Evolutionary conservation across 1,284 basidiomycete genomes (phyloP).

Genomic region (Schizophyllum commune): DNA sequence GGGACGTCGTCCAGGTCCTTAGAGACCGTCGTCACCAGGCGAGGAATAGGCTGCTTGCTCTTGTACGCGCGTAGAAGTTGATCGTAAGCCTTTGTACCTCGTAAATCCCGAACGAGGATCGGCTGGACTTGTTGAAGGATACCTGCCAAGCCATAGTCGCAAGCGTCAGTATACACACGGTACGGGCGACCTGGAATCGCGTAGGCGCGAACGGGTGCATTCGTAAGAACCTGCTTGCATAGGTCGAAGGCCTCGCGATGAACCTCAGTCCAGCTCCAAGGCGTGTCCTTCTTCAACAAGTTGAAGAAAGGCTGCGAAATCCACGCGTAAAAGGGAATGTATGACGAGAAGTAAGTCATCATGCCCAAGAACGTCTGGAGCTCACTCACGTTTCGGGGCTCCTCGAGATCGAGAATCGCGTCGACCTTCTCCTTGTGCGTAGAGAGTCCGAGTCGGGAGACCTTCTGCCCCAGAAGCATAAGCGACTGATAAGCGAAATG

Average conservation of each 20-base stretch:
- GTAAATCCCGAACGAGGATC: conserved; percentile 25
- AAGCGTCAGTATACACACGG: conserved; percentile 20
- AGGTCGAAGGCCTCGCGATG: conserved; percentile 18
- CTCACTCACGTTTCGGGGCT: conserved; percentile 16
- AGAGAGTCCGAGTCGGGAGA: conserved; percentile 12
- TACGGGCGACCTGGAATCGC: conserved; percentile 22
- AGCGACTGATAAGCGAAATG: conserved; percentile 24
- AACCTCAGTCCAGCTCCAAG: conserved; percentile 21
- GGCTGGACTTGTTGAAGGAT: conserved; percentile 32
- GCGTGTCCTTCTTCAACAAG: conserved; percentile 4
- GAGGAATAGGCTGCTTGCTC: conserved; percentile 1
- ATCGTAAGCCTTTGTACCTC: conserved; percentile 25
- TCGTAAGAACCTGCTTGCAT: conserved; percentile 18
- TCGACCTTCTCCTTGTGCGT: conserved; percentile 16
- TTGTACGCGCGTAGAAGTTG: conserved; percentile 8
- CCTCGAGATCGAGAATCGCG: conserved; percentile 15
- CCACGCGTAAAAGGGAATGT: conserved; percentile 9
- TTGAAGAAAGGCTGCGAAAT: conserved; percentile 6
- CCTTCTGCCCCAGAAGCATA: conserved; percentile 26
- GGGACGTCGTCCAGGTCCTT: conserved; percentile 12
- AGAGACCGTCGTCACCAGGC: conserved; percentile 1
- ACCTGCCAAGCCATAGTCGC: conserved; percentile 23
- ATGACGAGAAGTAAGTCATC: conserved; percentile 13
- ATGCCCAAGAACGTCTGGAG: conserved; percentile 13
- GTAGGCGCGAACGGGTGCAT: conserved; percentile 25